Percentiles rank a stretch among this genome's conserved stretches.
These are phyloP conservation scores for Nicotiana undulata DNA, from an alignment of 257 asterid genomes.

Conservation along the genomic window DNA sequence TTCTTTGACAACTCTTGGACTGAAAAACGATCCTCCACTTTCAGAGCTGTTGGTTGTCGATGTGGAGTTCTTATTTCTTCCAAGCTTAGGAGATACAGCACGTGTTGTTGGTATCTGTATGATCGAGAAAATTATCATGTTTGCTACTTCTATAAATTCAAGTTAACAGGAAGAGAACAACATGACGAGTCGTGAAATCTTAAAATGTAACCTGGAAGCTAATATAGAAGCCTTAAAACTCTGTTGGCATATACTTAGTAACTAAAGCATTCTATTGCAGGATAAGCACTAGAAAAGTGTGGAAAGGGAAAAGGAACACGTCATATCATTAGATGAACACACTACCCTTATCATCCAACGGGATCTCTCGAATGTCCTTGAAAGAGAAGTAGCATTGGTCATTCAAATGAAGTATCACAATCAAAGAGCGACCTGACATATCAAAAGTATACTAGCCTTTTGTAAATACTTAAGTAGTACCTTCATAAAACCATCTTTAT, in stretches of 20 bases:
- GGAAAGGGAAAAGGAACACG: too few relatives aligned
- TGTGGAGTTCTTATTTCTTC: conserved; percentile 42
- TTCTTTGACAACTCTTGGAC: conserved; percentile 30
- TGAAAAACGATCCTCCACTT: conserved; percentile 30
- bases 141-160: too few relatives aligned
- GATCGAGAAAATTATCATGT: neutral
- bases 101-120: conserved; percentile 72
- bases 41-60: conserved; percentile 23
- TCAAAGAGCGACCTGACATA: too few relatives aligned
- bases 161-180: neutral
- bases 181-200: neutral
- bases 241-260: neutral
- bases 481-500: too few relatives aligned
- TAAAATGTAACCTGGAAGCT: neutral
- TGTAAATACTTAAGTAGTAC: too few relatives aligned
- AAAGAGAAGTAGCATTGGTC: neutral
- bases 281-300: too few relatives aligned
- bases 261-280: neutral
- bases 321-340: neutral
- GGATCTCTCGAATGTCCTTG: neutral
- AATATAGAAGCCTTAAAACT: neutral
- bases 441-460: too few relatives aligned
- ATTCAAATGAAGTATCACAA: too few relatives aligned
- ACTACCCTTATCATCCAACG: neutral
- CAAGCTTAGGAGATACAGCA: conserved; percentile 75